Evolutionary conservation across 768 basidiomycete species (phyloP).

Genomic region (Phaeotremella fagi): DNA sequence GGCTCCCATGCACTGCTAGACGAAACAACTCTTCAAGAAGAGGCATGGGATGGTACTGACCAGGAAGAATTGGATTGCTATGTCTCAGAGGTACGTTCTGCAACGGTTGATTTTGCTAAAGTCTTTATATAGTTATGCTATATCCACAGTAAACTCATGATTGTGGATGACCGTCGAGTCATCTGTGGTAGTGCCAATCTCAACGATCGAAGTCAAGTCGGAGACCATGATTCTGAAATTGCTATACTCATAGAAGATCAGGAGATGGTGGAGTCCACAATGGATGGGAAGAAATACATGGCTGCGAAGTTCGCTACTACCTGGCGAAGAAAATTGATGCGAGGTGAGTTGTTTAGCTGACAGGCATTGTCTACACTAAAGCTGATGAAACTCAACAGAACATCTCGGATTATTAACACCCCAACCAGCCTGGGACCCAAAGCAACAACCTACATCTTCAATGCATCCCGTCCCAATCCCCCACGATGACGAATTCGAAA

Average conservation of each 20-base stretch:
- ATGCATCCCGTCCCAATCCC: slow-evolving; percentile 75
- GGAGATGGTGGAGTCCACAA: slow-evolving; percentile 66
- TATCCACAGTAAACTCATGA: slow-evolving; percentile 62
- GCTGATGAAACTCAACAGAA: slow-evolving; percentile 52
- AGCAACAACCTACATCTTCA: slow-evolving; percentile 50
- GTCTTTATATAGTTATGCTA: slow-evolving; percentile 56
- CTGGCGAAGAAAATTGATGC: slow-evolving; percentile 74
- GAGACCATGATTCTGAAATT: slow-evolving; percentile 93
- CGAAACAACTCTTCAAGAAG: slow-evolving; percentile 60
- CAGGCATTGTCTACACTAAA: neutral
- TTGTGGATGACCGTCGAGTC: slow-evolving; percentile 84
- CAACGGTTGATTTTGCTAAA: slow-evolving; percentile 22
- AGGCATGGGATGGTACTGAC: slow-evolving; percentile 76
- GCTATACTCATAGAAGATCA: slow-evolving; percentile 85
- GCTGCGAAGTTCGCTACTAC: slow-evolving; percentile 78
- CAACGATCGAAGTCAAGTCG: slow-evolving; percentile 50
- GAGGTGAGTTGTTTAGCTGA: slow-evolving; percentile 54
- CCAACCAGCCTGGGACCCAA: slow-evolving; percentile 54
- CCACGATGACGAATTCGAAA: slow-evolving; percentile 63
- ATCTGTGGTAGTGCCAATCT: slow-evolving; percentile 90
- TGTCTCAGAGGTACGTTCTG: slow-evolving; percentile 51
- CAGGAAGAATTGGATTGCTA: slow-evolving; percentile 77
- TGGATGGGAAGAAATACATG: slow-evolving; percentile 69
- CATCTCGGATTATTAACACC: slow-evolving; percentile 80
- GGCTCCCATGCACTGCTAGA: slow-evolving; percentile 73